Evolutionary conservation across 805 yeast species (phyloP).

Genomic region (Zygosaccharomyces lentus): DNA sequence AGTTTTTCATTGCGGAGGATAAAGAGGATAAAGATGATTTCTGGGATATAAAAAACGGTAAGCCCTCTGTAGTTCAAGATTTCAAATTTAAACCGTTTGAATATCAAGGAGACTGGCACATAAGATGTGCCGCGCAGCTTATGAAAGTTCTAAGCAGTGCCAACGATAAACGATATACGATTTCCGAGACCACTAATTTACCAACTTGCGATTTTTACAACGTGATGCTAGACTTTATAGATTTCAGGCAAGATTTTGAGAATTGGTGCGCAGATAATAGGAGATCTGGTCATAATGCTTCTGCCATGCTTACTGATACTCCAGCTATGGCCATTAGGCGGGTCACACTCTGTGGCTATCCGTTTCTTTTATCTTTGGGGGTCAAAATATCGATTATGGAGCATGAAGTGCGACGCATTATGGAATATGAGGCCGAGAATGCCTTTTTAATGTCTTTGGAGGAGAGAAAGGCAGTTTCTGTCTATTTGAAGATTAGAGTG

Average conservation of each 20-base stretch:
- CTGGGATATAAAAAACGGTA: constrained; percentile 4
- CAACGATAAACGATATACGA: constrained; percentile 34
- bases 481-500: constrained; percentile 63
- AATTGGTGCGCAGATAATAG: constrained; percentile 47
- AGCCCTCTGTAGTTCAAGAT: not conserved
- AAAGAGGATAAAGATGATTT: constrained; percentile 3
- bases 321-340: constrained; percentile 16
- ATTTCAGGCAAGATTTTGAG: constrained; percentile 75
- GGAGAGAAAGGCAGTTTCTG: constrained; percentile 55
- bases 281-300: constrained; percentile 1
- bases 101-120: constrained; percentile 80
- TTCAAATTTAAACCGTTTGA: constrained; percentile 33
- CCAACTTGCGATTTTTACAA: constrained; percentile 54
- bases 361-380: constrained; percentile 77
- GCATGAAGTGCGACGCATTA: constrained; percentile 71
- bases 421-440: constrained; percentile 86
- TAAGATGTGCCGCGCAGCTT: constrained; percentile 59
- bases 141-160: constrained; percentile 54
- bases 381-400: constrained; percentile 76
- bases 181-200: constrained; percentile 16
- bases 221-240: constrained; percentile 73
- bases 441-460: constrained; percentile 77
- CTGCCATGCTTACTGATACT: not conserved
- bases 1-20: not conserved
- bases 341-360: constrained; percentile 74